Conservation (phyloP, 164 flowering plant species). For the Annona squamosa region DNA sequence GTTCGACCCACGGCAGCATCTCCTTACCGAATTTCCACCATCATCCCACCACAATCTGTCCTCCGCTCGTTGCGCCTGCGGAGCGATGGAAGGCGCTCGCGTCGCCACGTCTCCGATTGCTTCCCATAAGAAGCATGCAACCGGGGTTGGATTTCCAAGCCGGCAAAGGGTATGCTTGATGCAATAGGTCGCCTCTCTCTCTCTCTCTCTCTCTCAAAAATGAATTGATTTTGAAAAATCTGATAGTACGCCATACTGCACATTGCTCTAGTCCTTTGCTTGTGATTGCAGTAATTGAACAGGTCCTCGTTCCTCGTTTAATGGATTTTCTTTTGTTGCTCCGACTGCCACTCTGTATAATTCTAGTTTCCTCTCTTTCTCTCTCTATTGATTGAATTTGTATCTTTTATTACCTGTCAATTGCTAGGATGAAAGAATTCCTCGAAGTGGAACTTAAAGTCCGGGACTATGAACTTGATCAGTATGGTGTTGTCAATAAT, state of each 20-base stretch:
- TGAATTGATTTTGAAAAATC: not conserved
- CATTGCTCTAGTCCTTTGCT: too few relatives aligned
- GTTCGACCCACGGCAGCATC: not conserved
- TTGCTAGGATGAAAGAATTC: slow-evolving; percentile 56
- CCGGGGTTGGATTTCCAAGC: slow-evolving; percentile 36
- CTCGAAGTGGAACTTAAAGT: slow-evolving; percentile 75
- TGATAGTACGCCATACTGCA: too few relatives aligned
- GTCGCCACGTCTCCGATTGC: slow-evolving; percentile 15
- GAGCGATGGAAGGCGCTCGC: not conserved
- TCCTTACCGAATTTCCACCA: not conserved
- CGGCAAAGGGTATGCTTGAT: slow-evolving; percentile 39
- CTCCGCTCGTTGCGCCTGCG: not conserved
- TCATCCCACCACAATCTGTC: not conserved
- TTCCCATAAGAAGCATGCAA: slow-evolving; percentile 7
- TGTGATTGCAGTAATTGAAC: too few relatives aligned
- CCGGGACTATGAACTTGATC: slow-evolving; percentile 89
- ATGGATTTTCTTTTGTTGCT: too few relatives aligned
- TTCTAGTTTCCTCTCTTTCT: not conserved
- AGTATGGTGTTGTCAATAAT: slow-evolving; percentile 94
- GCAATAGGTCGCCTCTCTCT: not conserved
- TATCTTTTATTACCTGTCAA: not conserved
- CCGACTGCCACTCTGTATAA: not conserved
- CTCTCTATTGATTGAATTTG: too few relatives aligned
- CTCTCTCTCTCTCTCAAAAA: not conserved
- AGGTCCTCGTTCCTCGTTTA: too few relatives aligned